A percentile compares a stretch with the other conserved stretches of the same genome.
Conservation (phyloP, 148 eudicot genomes). For the Fallopia convolvulus region DNA sequence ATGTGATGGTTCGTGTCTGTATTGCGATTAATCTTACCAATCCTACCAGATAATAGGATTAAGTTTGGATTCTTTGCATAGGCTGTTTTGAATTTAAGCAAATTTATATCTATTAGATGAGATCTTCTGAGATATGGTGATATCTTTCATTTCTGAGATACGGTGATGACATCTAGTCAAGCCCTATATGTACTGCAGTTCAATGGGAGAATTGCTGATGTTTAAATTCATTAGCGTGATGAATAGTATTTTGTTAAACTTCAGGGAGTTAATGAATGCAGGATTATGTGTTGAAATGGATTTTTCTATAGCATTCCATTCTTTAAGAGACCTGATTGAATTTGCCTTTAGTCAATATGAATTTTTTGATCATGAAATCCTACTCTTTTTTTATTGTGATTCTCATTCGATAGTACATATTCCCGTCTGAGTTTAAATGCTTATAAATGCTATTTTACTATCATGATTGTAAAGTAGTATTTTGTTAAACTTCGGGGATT, state of each 20-base stretch:
- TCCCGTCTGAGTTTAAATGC: not conserved
- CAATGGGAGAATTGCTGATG: not conserved
- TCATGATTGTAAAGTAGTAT: not conserved
- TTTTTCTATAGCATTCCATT: not conserved
- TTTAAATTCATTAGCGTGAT: not conserved
- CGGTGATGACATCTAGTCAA: not conserved
- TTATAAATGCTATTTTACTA: not conserved
- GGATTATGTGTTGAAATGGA: not conserved
- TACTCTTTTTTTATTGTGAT: not conserved
- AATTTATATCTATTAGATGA: not conserved
- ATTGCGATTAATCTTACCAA: not conserved
- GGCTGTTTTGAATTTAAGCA: not conserved
- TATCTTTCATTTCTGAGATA: not conserved
- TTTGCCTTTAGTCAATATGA: not conserved
- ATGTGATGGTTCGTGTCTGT: not conserved
- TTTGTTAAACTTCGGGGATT: not conserved
- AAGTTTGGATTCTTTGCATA: not conserved
- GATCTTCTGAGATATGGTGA: not conserved
- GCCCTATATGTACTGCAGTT: not conserved
- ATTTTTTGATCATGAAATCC: not conserved
- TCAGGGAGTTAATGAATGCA: not conserved
- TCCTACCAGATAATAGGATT: not conserved
- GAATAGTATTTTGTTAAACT: not conserved
- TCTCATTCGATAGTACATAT: not conserved
- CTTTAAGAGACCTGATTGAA: not conserved